Conservation (phyloP, 2,329 filamentous ascomycete genomes). For the Sporothrix phasma region DNA sequence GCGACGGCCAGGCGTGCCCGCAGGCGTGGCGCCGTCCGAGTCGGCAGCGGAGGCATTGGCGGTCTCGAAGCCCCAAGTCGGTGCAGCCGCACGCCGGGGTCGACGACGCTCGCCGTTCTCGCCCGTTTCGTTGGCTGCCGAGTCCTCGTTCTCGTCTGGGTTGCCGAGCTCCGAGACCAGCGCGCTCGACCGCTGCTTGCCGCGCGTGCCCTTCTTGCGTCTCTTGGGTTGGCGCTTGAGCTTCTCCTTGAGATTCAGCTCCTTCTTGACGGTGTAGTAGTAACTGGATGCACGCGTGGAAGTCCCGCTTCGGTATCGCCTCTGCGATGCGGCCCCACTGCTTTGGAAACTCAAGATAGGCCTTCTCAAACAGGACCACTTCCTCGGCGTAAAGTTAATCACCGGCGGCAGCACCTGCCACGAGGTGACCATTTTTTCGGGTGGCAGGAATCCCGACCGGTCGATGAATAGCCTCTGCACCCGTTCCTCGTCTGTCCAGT, state of each 20-base stretch:
- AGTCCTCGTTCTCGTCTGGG: constrained; percentile 47
- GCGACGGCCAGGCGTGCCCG: constrained; percentile 47
- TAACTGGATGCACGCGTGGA: constrained; percentile 75
- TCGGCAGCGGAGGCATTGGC: constrained; percentile 35
- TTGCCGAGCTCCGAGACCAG: constrained; percentile 57
- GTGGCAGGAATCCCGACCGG: constrained; percentile 52
- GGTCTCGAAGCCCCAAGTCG: constrained; percentile 58
- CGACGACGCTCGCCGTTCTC: constrained; percentile 52
- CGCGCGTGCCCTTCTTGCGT: constrained; percentile 45
- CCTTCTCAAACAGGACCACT: constrained; percentile 58
- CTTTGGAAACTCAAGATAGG: constrained; percentile 67
- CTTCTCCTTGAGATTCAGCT: constrained; percentile 67
- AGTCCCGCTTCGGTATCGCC: constrained; percentile 55
- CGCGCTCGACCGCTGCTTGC: constrained; percentile 52
- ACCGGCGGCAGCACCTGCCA: constrained; percentile 64
- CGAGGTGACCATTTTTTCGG: constrained; percentile 55
- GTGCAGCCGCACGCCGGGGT: constrained; percentile 56
- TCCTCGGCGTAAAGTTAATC: constrained; percentile 68
- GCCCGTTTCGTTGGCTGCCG: constrained; percentile 35
- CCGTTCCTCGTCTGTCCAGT: constrained; percentile 51
- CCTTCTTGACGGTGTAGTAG: constrained; percentile 72
- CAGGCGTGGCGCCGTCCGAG: constrained; percentile 48
- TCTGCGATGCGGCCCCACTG: constrained; percentile 73
- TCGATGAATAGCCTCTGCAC: constrained; percentile 52
- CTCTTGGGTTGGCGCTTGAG: constrained; percentile 54